Evolutionary conservation across 441 rosid species (phyloP).

Genomic region (Pelargonium myrrhifolium): DNA sequence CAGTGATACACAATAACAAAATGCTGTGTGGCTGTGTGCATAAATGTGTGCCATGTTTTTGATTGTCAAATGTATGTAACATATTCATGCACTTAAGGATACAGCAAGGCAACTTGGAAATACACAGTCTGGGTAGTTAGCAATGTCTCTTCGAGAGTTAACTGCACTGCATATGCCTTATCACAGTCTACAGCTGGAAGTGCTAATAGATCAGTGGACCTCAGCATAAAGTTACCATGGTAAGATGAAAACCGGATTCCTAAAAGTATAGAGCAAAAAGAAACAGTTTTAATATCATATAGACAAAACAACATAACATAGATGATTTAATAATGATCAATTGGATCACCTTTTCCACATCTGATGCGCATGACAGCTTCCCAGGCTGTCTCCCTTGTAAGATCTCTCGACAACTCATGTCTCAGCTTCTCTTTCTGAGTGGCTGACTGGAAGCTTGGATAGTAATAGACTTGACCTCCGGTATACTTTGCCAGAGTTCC

Average conservation of each 20-base stretch:
- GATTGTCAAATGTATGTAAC: background rate
- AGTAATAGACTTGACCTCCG: constrained; percentile 92
- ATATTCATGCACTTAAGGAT: constrained; percentile 46
- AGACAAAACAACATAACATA: background rate
- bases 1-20: no score
- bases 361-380: constrained; percentile 97
- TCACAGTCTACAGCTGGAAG: constrained; percentile 99
- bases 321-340: constrained; percentile 5
- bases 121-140: constrained; percentile 79
- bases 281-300: constrained; percentile 20
- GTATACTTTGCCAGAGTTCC: constrained; percentile 95
- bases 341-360: constrained; percentile 91
- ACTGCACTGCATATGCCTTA: constrained; percentile 97
- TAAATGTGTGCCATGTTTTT: background rate
- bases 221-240: constrained; percentile 98
- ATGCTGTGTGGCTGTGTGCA: background rate
- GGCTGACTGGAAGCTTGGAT: constrained; percentile 77
- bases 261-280: constrained; percentile 30
- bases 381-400: constrained; percentile 99
- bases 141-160: constrained; percentile 85
- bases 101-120: constrained; percentile 98
- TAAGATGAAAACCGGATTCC: constrained; percentile 90
- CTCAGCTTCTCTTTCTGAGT: constrained; percentile 74
- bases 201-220: constrained; percentile 90
- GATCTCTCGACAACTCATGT: constrained; percentile 88